Base-by-base conservation (phyloP, 768 basidiomycete genomes). In the Lactarius deliciosus region DNA sequence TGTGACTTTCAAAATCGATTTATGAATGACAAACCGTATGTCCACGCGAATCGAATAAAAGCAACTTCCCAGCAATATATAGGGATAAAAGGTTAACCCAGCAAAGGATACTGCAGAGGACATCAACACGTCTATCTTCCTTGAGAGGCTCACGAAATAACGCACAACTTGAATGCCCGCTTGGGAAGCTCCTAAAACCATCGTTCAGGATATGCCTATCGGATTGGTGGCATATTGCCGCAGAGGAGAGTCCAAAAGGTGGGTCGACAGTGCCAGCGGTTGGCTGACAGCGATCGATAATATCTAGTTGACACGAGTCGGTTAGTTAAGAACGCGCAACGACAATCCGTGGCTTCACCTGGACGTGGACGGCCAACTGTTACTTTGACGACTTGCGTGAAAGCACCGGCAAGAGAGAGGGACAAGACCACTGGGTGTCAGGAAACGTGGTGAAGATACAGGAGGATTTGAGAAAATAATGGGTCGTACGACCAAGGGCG, bases 171-270 rank as follows among this genome's bases (percentile, higher is more conserved):
- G 93, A 89, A 77, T 97, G 95, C 1, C 96, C 96, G 62, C 91
- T 93, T 16, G 90, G 90, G 76, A 98, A 97, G 73, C 93, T 95
- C 71, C 91, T 85, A 80, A 93, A 98, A 1, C 95, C 96, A 77
- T 96, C 93, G 34, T 81, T 78, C 69, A 95, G 75, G 32, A 88
- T 82, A 9, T 73, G 69, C 20, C 75, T 71, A 69, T 91, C 77
- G 5, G 84, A 80, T 71, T 89, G 88, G 1, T 92, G 92, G 76
- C 97, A 99, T 61, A 96, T 87, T 6, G 83, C 81, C 61, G 82
- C 84, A n/a, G 81, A 86, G 0, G 88, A 86, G 9, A 98, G 79
- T 0, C 92, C 90, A 69, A 85, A 96, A 1, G 81, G 74, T 6
- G 87, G 84, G 72, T 97, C 89, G 1, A 76, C 77, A 3, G 90